Evolutionary conservation across 108 stramenopile genomes (phyloP), one percentile per base, ranked within the genome.

Genomic region (Nitzschia sp.): DNA sequence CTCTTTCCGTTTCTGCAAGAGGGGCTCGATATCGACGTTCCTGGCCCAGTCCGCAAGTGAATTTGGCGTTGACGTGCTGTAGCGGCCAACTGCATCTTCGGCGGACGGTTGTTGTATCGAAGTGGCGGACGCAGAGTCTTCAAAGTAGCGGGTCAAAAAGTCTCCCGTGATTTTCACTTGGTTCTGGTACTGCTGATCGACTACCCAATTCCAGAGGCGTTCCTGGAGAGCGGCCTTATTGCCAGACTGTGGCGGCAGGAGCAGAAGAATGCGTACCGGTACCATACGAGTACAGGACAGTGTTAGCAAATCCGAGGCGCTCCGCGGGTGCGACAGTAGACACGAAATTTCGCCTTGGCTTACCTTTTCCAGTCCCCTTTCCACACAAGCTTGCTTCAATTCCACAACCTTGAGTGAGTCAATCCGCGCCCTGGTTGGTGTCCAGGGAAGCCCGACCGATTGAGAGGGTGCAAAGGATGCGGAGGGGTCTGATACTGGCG

Each of bases 171-270:
- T 38, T 21, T 33, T 47, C 8, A 57, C 48, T 47, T 86, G 58
- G 29, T 71, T 56, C 23, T 72, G 66, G 46, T 85, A 69, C 58
- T 91, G 79, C 2, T 74, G 53, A 0, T 62, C 71, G 9, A 33
- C 68, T 3, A 77, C 82, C 90, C 90, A 91, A 15, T 69, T 54
- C 59, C 76, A 66, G 35, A 91, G 60, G 17, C 87, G 76, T 22
- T 81, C 68, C 53, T 81, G 90, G 30, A 91, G 59, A 23, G 74
- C 77, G 2, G 65, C 63, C 55, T 88, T 91, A 41, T 74, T 84
- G 13, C 85, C 90, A 3, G 66, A 69, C 66, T 71, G 29, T n/a
- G n/a, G n/a, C n/a, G n/a, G 38, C 38, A 41, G 38, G 38, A 6
- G 13, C 38, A 41, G 38, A 6, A 41, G 13, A 41, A 13, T 41